These are phyloP conservation scores for Solanum bulbocastanum DNA, from an alignment of 257 asterid genomes.

Conservation along the genomic window DNA sequence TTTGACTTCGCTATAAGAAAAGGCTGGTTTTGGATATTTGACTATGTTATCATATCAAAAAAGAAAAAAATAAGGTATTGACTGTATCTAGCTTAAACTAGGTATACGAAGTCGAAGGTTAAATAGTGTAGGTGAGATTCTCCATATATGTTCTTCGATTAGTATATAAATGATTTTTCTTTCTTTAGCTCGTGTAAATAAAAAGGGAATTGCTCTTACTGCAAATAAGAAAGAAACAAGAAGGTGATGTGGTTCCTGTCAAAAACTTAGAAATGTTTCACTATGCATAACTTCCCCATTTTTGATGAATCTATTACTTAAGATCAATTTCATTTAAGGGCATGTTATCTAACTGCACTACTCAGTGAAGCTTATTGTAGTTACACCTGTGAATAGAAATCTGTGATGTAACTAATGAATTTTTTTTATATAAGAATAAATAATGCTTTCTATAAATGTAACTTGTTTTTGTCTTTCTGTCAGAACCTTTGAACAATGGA, in stretches of 20 bases:
- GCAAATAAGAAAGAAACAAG: background rate
- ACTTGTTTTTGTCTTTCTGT: constrained; percentile 2
- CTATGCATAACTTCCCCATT: background rate
- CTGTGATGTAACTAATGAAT: background rate
- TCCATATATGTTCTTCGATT: background rate
- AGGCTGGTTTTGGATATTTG: background rate
- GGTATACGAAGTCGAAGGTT: background rate
- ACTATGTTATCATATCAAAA: background rate
- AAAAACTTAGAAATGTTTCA: background rate
- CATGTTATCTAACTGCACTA: background rate
- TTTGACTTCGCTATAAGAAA: background rate
- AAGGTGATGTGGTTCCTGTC: background rate
- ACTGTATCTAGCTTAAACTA: background rate
- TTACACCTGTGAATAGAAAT: background rate
- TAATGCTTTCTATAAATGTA: background rate
- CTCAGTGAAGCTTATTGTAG: background rate
- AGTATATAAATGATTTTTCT: background rate
- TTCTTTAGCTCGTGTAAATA: background rate
- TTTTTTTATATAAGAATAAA: background rate
- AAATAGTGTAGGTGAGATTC: background rate
- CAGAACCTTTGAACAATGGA: constrained; percentile 70
- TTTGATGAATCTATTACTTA: background rate
- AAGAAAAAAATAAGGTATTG: background rate
- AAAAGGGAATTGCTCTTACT: background rate
- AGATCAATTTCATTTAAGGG: background rate